Conservation (phyloP, 352 stramenopile species). For the Globisporangium radiosum region DNA sequence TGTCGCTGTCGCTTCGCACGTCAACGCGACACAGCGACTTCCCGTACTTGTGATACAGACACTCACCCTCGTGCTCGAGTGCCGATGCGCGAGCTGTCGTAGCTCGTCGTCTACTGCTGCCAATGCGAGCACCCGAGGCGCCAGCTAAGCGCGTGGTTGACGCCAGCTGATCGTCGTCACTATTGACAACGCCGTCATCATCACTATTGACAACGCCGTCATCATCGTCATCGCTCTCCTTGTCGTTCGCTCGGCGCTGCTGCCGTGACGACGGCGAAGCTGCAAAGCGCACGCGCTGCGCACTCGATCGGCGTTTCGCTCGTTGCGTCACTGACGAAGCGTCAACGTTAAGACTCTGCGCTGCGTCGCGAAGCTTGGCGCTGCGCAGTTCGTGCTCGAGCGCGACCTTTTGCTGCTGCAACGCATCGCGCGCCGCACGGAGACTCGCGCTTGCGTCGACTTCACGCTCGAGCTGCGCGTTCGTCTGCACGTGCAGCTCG, state of each 20-base stretch:
- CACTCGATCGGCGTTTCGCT: not conserved
- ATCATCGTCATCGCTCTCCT: not conserved
- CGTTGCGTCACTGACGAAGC: not conserved
- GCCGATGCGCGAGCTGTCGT: not conserved
- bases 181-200: too few relatives aligned
- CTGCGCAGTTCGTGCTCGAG: constrained; percentile 31
- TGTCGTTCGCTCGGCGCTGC: not conserved
- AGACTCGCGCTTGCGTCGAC: constrained; percentile 37
- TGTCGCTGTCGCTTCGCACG: not conserved
- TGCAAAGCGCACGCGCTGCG: constrained; percentile 6
- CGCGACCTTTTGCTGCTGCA: constrained; percentile 32
- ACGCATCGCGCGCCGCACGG: constrained; percentile 28
- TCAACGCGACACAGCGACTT: not conserved
- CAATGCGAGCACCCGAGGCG: too few relatives aligned
- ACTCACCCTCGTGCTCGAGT: constrained; percentile 4
- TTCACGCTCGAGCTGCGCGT: constrained; percentile 51
- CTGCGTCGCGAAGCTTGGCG: constrained; percentile 34
- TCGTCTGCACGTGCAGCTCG: constrained; percentile 48
- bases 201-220: too few relatives aligned
- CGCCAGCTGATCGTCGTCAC: too few relatives aligned
- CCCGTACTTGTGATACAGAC: constrained; percentile 13
- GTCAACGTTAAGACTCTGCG: constrained; percentile 27
- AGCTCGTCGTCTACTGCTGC: too few relatives aligned
- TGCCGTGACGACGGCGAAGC: not conserved
- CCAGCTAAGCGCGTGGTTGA: too few relatives aligned